phyloP scores from a whole-genome alignment of 345 rosid genomes.

The Hibiscus mutabilis region DNA sequence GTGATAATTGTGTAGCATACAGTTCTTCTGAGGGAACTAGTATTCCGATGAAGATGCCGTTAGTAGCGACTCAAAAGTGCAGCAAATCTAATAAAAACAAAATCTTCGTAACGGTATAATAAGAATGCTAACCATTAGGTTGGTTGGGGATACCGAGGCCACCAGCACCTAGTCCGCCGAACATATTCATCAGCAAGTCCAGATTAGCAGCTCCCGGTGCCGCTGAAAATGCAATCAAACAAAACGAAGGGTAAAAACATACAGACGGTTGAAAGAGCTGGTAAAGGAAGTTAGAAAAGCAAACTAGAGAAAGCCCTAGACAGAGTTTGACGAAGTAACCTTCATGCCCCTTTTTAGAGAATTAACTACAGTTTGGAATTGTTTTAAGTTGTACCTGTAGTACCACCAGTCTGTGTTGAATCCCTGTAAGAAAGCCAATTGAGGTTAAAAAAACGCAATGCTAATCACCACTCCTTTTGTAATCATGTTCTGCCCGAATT shows the following conservation, averaged over 20 bases:
- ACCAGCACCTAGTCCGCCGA: not conserved
- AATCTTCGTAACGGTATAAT: not conserved
- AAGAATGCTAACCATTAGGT: not conserved
- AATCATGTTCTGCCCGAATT: not conserved
- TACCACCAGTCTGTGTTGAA: not conserved
- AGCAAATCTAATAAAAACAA: too few species aligned
- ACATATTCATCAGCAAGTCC: not conserved
- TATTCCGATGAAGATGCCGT: not conserved
- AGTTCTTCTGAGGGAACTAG: not conserved
- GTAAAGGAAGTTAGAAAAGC: not conserved
- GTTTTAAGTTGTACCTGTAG: not conserved
- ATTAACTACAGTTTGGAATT: not conserved
- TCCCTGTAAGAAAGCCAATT: not conserved
- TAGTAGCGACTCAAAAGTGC: not conserved
- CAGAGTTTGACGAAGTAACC: not conserved
- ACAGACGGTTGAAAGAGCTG: not conserved
- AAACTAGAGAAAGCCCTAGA: not conserved
- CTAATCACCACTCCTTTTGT: not conserved
- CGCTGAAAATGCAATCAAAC: not conserved
- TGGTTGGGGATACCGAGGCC: not conserved
- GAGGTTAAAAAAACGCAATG: not conserved
- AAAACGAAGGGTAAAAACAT: not conserved
- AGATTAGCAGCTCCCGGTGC: not conserved
- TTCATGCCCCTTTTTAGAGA: not conserved
- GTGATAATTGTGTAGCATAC: not conserved